These are phyloP conservation scores for Phytophthora cajani DNA, from an alignment of 352 stramenopile genomes.

Conservation along the genomic window DNA sequence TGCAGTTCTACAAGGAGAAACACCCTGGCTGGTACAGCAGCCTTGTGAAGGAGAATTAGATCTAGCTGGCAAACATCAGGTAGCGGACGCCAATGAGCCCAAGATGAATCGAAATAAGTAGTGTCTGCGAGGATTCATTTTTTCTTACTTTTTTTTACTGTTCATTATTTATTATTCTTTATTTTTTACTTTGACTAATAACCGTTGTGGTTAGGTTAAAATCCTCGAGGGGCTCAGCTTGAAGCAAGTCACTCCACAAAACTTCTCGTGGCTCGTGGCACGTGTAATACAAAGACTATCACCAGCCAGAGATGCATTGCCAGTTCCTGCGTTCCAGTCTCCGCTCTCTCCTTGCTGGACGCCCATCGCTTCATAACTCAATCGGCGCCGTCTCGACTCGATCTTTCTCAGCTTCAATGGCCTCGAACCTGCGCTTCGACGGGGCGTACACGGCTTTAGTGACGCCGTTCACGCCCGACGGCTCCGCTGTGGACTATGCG, in stretches of 20 bases:
- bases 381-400: constrained; percentile 3
- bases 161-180: too few relatives aligned
- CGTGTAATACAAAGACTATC: neutral
- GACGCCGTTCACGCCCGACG: constrained; percentile 93
- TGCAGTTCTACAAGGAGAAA: too few relatives aligned
- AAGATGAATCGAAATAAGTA: too few relatives aligned
- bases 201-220: neutral
- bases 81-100: too few relatives aligned
- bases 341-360: neutral
- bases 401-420: constrained; percentile 21
- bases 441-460: constrained; percentile 92
- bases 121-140: too few relatives aligned
- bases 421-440: constrained; percentile 61
- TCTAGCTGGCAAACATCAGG: too few relatives aligned
- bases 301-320: neutral
- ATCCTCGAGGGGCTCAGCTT: constrained; percentile 14
- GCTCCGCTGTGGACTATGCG: constrained; percentile 90
- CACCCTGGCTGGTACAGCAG: too few relatives aligned
- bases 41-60: too few relatives aligned
- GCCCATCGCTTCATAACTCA: constrained; percentile 8
- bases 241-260: constrained; percentile 2
- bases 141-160: too few relatives aligned
- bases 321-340: constrained; percentile 1
- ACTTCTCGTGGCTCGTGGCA: constrained; percentile 5
- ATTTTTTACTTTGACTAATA: neutral